Conservation (phyloP, 1,139 yeast species). For the Chernovozyma sophiae-reginae region DNA sequence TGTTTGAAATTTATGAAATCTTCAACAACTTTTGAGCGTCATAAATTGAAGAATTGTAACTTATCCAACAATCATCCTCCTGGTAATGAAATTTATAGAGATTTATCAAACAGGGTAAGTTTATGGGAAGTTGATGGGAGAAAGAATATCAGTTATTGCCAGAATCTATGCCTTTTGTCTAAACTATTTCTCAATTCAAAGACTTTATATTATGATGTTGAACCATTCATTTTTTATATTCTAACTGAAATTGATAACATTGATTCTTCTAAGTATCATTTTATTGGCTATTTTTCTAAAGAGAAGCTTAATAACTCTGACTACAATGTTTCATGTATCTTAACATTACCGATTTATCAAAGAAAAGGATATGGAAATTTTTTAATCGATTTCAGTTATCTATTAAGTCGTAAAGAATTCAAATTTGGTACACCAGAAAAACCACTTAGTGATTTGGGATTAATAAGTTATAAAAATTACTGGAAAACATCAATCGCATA, state of each 20-base stretch:
- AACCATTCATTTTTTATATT: constrained; percentile 87
- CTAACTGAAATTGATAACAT: constrained; percentile 63
- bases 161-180: constrained; percentile 83
- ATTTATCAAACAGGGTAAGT: constrained; percentile 45
- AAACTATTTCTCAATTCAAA: constrained; percentile 87
- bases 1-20: constrained; percentile 82
- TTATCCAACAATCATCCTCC: constrained; percentile 67
- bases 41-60: constrained; percentile 63
- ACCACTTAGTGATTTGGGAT: constrained; percentile 84
- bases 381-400: constrained; percentile 83
- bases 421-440: constrained; percentile 92
- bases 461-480: constrained; percentile 78
- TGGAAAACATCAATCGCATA: constrained; percentile 72
- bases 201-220: constrained; percentile 90
- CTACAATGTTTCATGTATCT: constrained; percentile 84
- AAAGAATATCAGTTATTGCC: constrained; percentile 77
- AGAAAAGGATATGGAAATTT: constrained; percentile 87
- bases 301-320: constrained; percentile 73
- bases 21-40: constrained; percentile 65
- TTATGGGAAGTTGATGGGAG: constrained; percentile 94
- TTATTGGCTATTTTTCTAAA: constrained; percentile 92
- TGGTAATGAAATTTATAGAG: constrained; percentile 85
- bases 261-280: constrained; percentile 54
- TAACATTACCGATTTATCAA: constrained; percentile 85
- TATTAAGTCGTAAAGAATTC: constrained; percentile 68